phyloP scores from a whole-genome alignment of 495 filamentous ascomycete genomes.

The Penicillium atrosanguineum region DNA sequence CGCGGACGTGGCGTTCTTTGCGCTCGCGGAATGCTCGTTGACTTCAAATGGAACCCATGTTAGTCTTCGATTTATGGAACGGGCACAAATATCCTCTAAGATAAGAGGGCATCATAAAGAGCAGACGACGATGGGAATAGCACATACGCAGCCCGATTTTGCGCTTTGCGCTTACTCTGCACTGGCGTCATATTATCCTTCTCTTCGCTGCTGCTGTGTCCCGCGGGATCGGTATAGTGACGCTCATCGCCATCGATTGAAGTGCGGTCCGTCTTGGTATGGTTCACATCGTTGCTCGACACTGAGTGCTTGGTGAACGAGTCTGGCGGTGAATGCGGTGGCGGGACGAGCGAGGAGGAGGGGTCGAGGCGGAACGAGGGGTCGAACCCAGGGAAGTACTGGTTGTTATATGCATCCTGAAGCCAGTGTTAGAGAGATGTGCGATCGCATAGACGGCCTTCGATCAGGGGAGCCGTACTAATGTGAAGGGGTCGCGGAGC shows the following conservation, averaged over 20 bases:
- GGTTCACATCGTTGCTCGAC: slow-evolving; percentile 29
- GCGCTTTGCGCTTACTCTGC: slow-evolving; percentile 85
- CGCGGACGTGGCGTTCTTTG: slow-evolving; percentile 90
- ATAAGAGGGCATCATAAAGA: not conserved
- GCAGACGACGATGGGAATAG: not conserved
- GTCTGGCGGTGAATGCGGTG: slow-evolving; percentile 46
- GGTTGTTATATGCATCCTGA: slow-evolving; percentile 21
- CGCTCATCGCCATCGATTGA: slow-evolving; percentile 37
- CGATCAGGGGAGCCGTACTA: slow-evolving; percentile 19
- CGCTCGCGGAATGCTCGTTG: slow-evolving; percentile 97
- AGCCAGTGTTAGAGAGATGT: not conserved
- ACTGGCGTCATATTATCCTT: slow-evolving; percentile 72
- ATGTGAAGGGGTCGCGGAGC: slow-evolving; percentile 27
- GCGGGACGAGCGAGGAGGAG: slow-evolving; percentile 30
- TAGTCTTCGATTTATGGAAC: not conserved
- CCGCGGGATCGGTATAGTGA: slow-evolving; percentile 23
- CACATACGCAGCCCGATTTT: slow-evolving; percentile 94
- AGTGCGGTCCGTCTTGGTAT: slow-evolving; percentile 15
- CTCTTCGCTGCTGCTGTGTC: slow-evolving; percentile 57
- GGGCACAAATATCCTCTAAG: not conserved
- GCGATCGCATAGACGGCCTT: not conserved
- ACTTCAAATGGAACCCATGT: slow-evolving; percentile 39
- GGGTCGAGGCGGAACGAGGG: slow-evolving; percentile 34
- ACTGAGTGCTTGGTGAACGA: slow-evolving; percentile 42
- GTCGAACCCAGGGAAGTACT: slow-evolving; percentile 41